Evolutionary conservation across 2,329 filamentous ascomycete species (phyloP), one percentile per base, ranked within the genome.

Genomic region (Aspergillus awamori): DNA sequence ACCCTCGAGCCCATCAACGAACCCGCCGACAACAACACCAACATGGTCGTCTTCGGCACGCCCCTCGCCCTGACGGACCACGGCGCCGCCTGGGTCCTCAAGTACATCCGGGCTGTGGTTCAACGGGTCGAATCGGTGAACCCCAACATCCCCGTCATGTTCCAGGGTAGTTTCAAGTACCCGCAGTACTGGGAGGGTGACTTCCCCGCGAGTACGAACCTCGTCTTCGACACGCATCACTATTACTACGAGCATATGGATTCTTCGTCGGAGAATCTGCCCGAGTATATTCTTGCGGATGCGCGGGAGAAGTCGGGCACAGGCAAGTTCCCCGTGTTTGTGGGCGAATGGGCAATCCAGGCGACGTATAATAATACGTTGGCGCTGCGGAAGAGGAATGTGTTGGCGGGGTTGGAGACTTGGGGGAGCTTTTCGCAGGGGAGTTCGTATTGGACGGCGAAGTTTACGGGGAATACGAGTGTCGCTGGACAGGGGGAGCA

Each of bases 1-100:
- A 70, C 65, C 2, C 60, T 72, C 20, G 67, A 65, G n/a, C 69
- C 69, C 1, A 67, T 72, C 57, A 72, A 72, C 47, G 69, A 72
- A 57, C 68, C 70, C 4, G 65, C 64, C 5, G 69, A 71, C 41
- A 65, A 59, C 51, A 67, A 67, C 24, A 53, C 45, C 2, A 58
- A 70, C 49, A 67, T 71, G 43, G 57, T 63, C 1, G 58, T 60
- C 2, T 70, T 72, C 20, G 69, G 69, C 8, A 71, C 70, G 1
- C 61, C 69, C 0, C 66, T 58, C 6, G 69, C 69, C 3, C 47
- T 72, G 2, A 64, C 67, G 1, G 69, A 68, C 8, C 39, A 59
- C 4, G 70, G 67, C 5, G 70, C 70, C 1, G 33, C 38, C 4
- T 72, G 67, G 67, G 53, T 72, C 15, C 10, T 68, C 30, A 64